Base-by-base conservation (phyloP, 1,139 yeast genomes). In the Nematodospora anomalae region DNA sequence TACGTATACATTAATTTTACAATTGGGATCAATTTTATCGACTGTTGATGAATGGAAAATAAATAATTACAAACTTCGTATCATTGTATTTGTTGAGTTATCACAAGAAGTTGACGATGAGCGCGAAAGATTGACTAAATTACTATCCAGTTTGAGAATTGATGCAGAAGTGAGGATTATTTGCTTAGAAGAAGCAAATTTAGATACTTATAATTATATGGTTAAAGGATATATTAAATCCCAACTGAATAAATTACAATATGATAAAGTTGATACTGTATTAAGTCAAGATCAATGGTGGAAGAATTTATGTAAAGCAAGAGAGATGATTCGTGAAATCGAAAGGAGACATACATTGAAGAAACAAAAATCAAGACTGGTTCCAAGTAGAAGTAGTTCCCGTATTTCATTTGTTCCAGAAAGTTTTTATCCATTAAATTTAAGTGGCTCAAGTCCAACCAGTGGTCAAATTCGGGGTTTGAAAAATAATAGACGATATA, bases 41-140 rank as follows among this genome's bases (percentile, higher is more conserved):
- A 89, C 97, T 0, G 98, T 92, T 4, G 95, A 95, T 1, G 86
- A 83, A 33, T 92, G 98, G 98, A 82, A 85, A 46, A 69, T 71
- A 32, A 79, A 83, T 1, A 54, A 58, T 11, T 94, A 87, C 51
- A 64, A 60, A 9, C 57, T 92, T 26, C 70, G 98, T 38, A 88
- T 92, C 6, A 80, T 90, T 40, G 95, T 86, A 0, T 90, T 92
- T 69, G 97, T 92, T 13, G 98, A 92, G 60, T 71, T 71, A 38
- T 67, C 63, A 32, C 67, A 65, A 2, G 97, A 90, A 47, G 77
- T 88, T 15, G 74, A 64, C 3, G 89, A 84, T 36, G 98, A 92
- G 52, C 60, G 62, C 24, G 60, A 61, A 10, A 63, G 97, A 36
- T 76, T 92, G 28, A 51, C 55, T 4, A 76, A 78, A 25, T 62